These are phyloP conservation scores for Blastocystis sp. DNA, from an alignment of 352 stramenopile species.

Conservation along the genomic window DNA sequence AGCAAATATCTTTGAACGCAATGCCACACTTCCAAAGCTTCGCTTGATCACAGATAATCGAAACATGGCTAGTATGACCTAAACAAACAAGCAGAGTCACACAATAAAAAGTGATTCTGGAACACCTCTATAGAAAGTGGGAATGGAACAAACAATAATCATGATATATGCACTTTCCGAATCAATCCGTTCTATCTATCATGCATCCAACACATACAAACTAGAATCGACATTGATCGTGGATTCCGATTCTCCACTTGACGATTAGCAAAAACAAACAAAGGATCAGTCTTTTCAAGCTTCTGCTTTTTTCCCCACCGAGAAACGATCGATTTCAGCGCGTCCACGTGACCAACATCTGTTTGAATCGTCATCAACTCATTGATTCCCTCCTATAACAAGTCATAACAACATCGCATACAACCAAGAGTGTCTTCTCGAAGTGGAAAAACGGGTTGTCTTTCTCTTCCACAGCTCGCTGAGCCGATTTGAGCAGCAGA, in stretches of 20 bases:
- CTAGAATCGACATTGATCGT: neutral
- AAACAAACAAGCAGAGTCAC: neutral
- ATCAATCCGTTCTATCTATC: neutral
- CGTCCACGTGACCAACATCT: too few relatives aligned
- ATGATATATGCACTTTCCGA: neutral
- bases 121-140: neutral
- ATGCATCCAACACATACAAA: neutral
- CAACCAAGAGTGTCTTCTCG: neutral
- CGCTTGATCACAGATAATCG: neutral
- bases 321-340: too few relatives aligned
- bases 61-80: neutral
- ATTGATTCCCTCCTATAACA: neutral
- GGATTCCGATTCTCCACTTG: neutral
- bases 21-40: neutral
- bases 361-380: neutral
- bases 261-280: too few relatives aligned
- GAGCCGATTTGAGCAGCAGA: neutral
- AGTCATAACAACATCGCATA: neutral
- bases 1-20: constrained; percentile 4
- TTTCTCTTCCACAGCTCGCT: neutral
- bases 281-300: too few relatives aligned
- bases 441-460: neutral
- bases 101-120: neutral
- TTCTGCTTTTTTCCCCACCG: too few relatives aligned
- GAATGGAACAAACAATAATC: neutral